Conservation (phyloP, 2,329 filamentous ascomycete genomes). For the Trichophyton simii region DNA sequence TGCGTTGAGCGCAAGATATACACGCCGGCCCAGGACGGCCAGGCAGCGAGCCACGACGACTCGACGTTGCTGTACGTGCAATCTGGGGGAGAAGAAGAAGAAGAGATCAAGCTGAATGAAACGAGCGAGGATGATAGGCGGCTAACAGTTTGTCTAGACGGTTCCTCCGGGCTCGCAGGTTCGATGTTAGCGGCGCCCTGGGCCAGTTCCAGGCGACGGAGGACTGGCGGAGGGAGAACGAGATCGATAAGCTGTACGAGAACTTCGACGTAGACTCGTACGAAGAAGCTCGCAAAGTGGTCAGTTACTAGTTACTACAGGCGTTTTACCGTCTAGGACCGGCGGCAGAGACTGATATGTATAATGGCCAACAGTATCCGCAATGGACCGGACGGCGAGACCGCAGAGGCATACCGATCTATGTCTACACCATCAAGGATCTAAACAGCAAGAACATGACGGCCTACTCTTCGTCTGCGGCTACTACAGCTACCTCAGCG, state of each 20-base stretch:
- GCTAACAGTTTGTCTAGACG: constrained; percentile 42
- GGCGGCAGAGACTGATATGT: background rate
- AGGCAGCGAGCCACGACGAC: constrained; percentile 35
- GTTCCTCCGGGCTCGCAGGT: constrained; percentile 74
- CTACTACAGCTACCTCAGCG: constrained; percentile 40
- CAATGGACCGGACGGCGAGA: constrained; percentile 92
- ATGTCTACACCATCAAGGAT: constrained; percentile 74
- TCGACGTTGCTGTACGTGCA: constrained; percentile 35
- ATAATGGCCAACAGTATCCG: constrained; percentile 51
- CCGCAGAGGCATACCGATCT: constrained; percentile 80
- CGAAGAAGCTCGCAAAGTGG: constrained; percentile 60
- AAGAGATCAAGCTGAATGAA: too few species aligned
- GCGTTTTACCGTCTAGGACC: background rate
- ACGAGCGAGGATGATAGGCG: background rate
- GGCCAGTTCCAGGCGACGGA: constrained; percentile 80
- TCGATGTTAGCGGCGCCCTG: constrained; percentile 63
- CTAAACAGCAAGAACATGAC: constrained; percentile 71
- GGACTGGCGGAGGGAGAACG: constrained; percentile 69
- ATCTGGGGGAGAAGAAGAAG: too few species aligned
- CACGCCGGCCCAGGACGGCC: constrained; percentile 22
- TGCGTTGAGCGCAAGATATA: constrained; percentile 51
- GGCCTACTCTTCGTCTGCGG: constrained; percentile 52
- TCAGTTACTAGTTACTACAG: constrained; percentile 29
- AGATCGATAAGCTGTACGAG: constrained; percentile 66
- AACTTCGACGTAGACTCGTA: constrained; percentile 78